Evolutionary conservation across 306 rosid genomes (phyloP).

Genomic region (Benincasa hispida): DNA sequence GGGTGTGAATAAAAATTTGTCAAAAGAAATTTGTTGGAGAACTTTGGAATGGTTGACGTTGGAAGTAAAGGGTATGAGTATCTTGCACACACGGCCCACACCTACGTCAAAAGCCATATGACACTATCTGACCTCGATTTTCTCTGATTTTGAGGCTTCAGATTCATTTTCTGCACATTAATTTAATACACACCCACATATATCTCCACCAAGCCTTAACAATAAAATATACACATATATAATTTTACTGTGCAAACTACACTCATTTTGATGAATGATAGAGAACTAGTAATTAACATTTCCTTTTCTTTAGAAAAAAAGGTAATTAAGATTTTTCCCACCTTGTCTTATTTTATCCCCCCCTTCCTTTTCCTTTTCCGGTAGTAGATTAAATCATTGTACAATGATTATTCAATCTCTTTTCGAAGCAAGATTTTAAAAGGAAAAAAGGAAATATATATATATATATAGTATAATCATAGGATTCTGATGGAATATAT

Average conservation of each 20-base stretch:
- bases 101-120: not conserved
- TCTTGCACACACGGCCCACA: not conserved
- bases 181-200: not conserved
- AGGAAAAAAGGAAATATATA: not conserved
- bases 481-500: not conserved
- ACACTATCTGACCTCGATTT: not conserved
- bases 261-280: not conserved
- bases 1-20: not conserved
- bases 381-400: not conserved
- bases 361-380: not conserved
- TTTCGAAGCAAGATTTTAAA: not conserved
- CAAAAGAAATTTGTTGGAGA: not conserved
- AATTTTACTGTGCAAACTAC: not conserved
- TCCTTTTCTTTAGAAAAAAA: not conserved
- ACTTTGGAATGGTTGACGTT: not conserved
- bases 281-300: not conserved
- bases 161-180: not conserved
- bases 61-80: not conserved
- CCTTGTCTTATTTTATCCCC: not conserved
- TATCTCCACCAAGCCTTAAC: not conserved
- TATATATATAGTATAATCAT: no score
- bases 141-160: constrained; percentile 3
- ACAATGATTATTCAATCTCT: constrained; percentile 1
- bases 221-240: not conserved
- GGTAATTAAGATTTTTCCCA: not conserved